A percentile compares a stretch with the other conserved stretches of the same genome.
Conservation (phyloP, 1,139 yeast genomes). For the Casaregolazyma lundiana region DNA sequence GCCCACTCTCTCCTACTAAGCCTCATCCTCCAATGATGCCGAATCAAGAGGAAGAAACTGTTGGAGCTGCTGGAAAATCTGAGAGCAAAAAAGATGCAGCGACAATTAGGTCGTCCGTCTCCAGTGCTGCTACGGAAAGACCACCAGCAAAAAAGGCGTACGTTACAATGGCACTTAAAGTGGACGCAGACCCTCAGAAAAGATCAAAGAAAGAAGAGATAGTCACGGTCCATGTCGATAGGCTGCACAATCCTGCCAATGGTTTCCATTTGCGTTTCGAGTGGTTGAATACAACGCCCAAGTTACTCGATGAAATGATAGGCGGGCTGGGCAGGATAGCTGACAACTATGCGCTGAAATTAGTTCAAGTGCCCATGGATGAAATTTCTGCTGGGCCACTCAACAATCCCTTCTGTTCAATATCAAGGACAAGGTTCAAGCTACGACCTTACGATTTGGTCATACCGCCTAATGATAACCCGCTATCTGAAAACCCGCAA, state of each 20-base stretch:
- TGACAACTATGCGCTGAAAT: conserved; percentile 75
- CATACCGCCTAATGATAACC: conserved; percentile 21
- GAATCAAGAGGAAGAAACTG: not conserved
- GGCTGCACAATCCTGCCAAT: conserved; percentile 91
- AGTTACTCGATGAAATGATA: conserved; percentile 83
- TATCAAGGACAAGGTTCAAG: conserved; percentile 45
- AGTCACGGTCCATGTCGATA: conserved; percentile 80
- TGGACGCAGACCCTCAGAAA: conserved; percentile 70
- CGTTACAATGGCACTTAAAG: conserved; percentile 57
- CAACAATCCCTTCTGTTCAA: conserved; percentile 82
- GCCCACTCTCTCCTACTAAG: not conserved
- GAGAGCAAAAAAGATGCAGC: not conserved
- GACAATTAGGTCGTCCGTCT: not conserved
- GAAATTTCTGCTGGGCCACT: conserved; percentile 75
- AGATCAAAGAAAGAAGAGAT: conserved; percentile 75
- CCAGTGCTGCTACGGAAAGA: not conserved
- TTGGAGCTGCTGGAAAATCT: not conserved
- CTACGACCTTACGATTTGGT: conserved; percentile 5
- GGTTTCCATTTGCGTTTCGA: conserved; percentile 88
- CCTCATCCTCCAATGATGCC: not conserved
- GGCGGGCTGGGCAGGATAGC: conserved; percentile 77
- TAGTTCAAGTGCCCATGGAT: conserved; percentile 92
- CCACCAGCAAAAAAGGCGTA: conserved; percentile 8
- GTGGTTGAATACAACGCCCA: conserved; percentile 90
- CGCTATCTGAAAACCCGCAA: conserved; percentile 45